Percentiles rank a stretch among this genome's conserved stretches.
phyloP scores from a whole-genome alignment of 257 asterid genomes.

The Salvia hispanica region DNA sequence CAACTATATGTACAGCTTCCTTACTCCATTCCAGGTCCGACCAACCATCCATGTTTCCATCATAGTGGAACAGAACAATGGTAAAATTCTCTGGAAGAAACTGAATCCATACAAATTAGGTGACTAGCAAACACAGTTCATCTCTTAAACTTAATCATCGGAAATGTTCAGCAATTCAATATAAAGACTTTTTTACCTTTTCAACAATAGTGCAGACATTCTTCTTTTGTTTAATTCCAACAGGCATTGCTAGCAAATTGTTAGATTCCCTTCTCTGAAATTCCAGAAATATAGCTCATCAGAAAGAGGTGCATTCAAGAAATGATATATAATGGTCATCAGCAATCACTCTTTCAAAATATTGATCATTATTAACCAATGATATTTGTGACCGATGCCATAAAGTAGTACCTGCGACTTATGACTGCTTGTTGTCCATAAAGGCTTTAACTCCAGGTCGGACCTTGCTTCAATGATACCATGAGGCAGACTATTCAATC shows the following conservation, averaged over 20 bases:
- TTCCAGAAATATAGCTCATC: slow-evolving; percentile 19
- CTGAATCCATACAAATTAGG: slow-evolving; percentile 53
- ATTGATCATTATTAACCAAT: background rate
- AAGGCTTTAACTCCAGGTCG: slow-evolving; percentile 91
- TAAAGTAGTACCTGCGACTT: slow-evolving; percentile 57
- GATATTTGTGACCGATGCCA: background rate
- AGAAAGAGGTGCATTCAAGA: background rate
- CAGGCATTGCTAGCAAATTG: slow-evolving; percentile 89
- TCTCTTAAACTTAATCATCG: background rate
- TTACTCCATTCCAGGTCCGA: slow-evolving; percentile 80
- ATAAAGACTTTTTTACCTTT: slow-evolving; percentile 54
- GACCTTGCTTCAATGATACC: slow-evolving; percentile 76
- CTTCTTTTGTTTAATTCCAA: slow-evolving; percentile 84
- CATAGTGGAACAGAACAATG: slow-evolving; percentile 84
- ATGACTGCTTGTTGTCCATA: slow-evolving; percentile 71
- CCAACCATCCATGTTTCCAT: slow-evolving; percentile 93
- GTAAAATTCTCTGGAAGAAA: slow-evolving; percentile 93
- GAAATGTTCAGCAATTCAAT: slow-evolving; percentile 6
- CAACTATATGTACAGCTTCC: slow-evolving; percentile 85
- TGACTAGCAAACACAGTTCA: slow-evolving; percentile 18
- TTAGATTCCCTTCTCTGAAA: slow-evolving; percentile 57
- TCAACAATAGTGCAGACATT: slow-evolving; percentile 67
- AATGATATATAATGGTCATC: background rate
- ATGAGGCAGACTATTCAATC: slow-evolving; percentile 67
- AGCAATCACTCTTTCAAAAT: slow-evolving; percentile 13